Base-by-base conservation (phyloP, 352 stramenopile genomes). In the Globisporangium sylvaticum region DNA sequence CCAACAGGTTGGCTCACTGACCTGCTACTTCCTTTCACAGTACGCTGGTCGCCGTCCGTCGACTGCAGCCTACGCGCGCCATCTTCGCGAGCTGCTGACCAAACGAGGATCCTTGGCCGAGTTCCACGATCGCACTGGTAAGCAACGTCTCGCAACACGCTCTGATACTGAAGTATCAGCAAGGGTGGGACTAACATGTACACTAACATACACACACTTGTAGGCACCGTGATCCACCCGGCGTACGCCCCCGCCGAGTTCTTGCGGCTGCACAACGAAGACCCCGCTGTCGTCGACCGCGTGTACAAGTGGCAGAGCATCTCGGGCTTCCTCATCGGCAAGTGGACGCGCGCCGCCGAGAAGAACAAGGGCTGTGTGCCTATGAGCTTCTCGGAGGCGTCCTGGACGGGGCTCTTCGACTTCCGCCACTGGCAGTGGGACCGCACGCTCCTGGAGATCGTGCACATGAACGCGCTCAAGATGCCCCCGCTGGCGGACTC, bases 351-450 rank as follows among this genome's bases (percentile, higher is more conserved):
- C 27, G 65, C 73, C 5, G 68, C 42, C 31, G 60, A 63, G 42
- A 67, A 67, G 46, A 60, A 66, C 56, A 58, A 72, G 55, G 46
- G 67, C 25, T 75, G 71, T 37, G 37, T 96, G 39, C 88, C 91
- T 25, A 95, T 98, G 57, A 98, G 92, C 34, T 97, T 92, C 71
- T 97, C 88, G 0, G 96, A 99, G 77, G 96, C 95, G 3, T 97
- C 90, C 52, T 99, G 96, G 96, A 98, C 93, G 34, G 96, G 96
- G 6, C 74, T 99, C 4, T 72, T 98, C 10, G 91, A 98, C 63
- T 96, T 98, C 72, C 79, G 84, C 56, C 81, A 73, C 24, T 84
- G 81, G 58, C 55, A 86, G 48, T 98, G 94, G 90, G 85, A 98
- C 68, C 65, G 80, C n/a, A 78, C 73, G 31, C 70, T 95, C 44